Conservation (phyloP, 331 rosid genomes). For the Cucumis variabilis region DNA sequence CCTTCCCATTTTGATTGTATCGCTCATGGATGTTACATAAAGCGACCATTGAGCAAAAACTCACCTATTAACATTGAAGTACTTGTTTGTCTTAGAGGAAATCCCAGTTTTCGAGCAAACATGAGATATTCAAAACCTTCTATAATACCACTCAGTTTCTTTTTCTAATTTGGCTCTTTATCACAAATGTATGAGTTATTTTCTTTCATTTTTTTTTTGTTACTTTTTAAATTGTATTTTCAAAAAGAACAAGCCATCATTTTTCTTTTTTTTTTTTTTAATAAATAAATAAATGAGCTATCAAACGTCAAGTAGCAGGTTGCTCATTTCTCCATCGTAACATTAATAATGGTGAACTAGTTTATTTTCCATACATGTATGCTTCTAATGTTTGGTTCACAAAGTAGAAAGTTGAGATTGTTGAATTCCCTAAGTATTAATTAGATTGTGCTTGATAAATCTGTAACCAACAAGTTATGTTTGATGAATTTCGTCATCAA, state of each 20-base stretch:
- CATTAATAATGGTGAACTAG: neutral
- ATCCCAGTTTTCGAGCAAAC: conserved; percentile 25
- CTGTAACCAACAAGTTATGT: neutral
- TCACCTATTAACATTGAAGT: neutral
- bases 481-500: neutral
- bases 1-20: conserved; percentile 48
- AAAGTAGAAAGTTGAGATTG: neutral
- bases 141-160: neutral
- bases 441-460: neutral
- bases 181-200: neutral
- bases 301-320: neutral
- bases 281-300: neutral
- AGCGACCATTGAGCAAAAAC: conserved; percentile 29
- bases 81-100: neutral
- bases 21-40: conserved; percentile 46
- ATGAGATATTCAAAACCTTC: neutral
- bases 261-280: neutral
- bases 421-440: neutral
- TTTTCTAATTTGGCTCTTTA: neutral
- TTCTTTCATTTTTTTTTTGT: neutral
- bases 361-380: neutral
- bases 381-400: neutral
- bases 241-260: neutral
- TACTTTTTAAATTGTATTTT: neutral
- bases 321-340: neutral